phyloP scores from a whole-genome alignment of 129 eudicot genomes.

The Tanacetum coccineum region DNA sequence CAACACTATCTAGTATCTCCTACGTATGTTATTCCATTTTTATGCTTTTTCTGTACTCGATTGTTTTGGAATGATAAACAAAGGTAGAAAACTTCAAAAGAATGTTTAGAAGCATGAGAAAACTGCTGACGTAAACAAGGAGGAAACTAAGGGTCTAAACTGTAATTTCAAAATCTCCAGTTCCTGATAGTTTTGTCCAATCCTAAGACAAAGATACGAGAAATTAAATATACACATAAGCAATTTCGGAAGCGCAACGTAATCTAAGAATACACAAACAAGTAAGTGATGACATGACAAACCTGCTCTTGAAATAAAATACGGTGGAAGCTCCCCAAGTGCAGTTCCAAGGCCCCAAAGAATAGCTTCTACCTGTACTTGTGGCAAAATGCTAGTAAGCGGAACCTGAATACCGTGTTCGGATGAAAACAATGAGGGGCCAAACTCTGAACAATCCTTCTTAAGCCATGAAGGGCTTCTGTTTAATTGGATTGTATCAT shows the following conservation, averaged over 20 bases:
- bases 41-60: too few species aligned
- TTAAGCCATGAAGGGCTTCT: conserved; percentile 82
- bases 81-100: too few species aligned
- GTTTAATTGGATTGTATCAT: conserved; percentile 88
- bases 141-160: background rate
- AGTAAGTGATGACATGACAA: background rate
- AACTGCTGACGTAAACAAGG: background rate
- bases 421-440: conserved; percentile 64
- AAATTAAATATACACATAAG: background rate
- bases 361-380: conserved; percentile 86
- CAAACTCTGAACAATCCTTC: conserved; percentile 86
- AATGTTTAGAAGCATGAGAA: too few species aligned
- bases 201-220: too few species aligned
- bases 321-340: conserved; percentile 96
- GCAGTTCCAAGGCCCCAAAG: conserved; percentile 98
- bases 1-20: too few species aligned
- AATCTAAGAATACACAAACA: background rate
- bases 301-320: conserved; percentile 99
- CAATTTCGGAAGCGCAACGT: background rate
- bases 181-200: too few species aligned
- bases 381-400: conserved; percentile 81
- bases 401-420: conserved; percentile 62
- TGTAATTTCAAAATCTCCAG: background rate
- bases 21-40: too few species aligned
- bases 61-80: too few species aligned